phyloP scores from a whole-genome alignment of 2,329 filamentous ascomycete species.

The Talaromyces sp. region DNA sequence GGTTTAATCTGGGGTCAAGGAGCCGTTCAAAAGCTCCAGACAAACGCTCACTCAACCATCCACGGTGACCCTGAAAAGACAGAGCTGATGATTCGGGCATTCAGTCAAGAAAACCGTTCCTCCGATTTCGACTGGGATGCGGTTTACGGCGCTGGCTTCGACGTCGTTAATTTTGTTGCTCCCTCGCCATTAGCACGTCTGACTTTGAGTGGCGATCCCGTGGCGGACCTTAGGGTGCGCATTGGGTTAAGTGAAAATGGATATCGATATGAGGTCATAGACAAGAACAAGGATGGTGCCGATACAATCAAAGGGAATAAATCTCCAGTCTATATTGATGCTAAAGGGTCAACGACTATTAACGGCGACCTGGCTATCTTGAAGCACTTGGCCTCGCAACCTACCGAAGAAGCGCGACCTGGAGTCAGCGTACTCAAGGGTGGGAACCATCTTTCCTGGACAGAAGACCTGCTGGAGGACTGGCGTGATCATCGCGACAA shows the following conservation, averaged over 20 bases:
- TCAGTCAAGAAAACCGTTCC: slow-evolving; percentile 81
- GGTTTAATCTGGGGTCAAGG: slow-evolving; percentile 88
- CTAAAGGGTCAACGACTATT: slow-evolving; percentile 31
- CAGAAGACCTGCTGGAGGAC: slow-evolving; percentile 31
- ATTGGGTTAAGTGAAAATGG: slow-evolving; percentile 43
- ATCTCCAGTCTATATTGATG: slow-evolving; percentile 32
- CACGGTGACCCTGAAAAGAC: slow-evolving; percentile 70
- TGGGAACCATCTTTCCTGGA: slow-evolving; percentile 30
- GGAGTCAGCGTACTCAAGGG: slow-evolving; percentile 33
- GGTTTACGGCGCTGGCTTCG: slow-evolving; percentile 78
- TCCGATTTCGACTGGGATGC: slow-evolving; percentile 71
- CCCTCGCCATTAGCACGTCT: slow-evolving; percentile 35
- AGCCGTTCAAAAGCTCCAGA: slow-evolving; percentile 68
- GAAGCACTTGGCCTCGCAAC: slow-evolving; percentile 29
- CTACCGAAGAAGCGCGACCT: slow-evolving; percentile 25
- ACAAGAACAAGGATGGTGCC: slow-evolving; percentile 13
- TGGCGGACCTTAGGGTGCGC: slow-evolving; percentile 43
- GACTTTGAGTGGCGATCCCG: slow-evolving; percentile 33
- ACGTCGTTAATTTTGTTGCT: slow-evolving; percentile 64
- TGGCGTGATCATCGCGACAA: slow-evolving; percentile 32
- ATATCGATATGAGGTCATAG: slow-evolving; percentile 33
- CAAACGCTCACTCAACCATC: slow-evolving; percentile 64
- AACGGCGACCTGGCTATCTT: slow-evolving; percentile 39
- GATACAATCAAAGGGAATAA: neutral
- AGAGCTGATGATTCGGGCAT: slow-evolving; percentile 69